Base-by-base conservation (phyloP, 495 filamentous ascomycete species). In the Lepraria neglecta region DNA sequence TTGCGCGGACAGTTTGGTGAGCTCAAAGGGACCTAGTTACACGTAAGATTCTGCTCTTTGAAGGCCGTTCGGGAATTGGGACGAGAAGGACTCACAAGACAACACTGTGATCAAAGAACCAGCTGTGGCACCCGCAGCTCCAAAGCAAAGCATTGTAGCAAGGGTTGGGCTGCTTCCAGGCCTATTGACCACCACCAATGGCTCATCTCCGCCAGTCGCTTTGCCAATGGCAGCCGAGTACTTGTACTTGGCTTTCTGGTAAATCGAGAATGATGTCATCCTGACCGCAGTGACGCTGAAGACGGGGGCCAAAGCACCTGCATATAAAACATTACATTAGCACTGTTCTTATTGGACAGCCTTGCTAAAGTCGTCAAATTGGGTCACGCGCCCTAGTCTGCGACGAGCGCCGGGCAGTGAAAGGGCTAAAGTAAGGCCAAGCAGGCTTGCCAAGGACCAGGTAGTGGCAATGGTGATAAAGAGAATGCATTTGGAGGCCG, bases 241-340 rank as follows among this genome's bases (percentile, higher is more conserved):
- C 35, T 77, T 75, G 73, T 89, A 84, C 74, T 92, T 92, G 38
- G 89, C 85, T 58, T 82, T 82, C 74, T 90, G 87, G 73, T 92
- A 92, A 61, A 92, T 85, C 51, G 88, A 90, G 69, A 92, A 92
- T 4, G 87, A 90, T 38, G 91, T 80, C 21, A 89, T 92, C 45
- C 89, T 81, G 45, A 92, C 89, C 61, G 90, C 76, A n/a, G 89
- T 91, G 56, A 92, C 84, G 75, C 87, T 90, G 27, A 81, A 80
- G 71, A 92, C 76, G 28, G 89, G 89, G 46, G 86, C 85, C 44
- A 81, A 78, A 60, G 84, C 81, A 62, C 86, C 86, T 88, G 65
- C 52, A 59, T 48, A 54, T 33, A 31, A 57, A 17, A 42, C 6
- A 42, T 6, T 11, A 19, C 38, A n/a, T 60, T 42, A 60, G 58